Conservation (phyloP, 495 filamentous ascomycete species). For the Penicillium atrosanguineum region DNA sequence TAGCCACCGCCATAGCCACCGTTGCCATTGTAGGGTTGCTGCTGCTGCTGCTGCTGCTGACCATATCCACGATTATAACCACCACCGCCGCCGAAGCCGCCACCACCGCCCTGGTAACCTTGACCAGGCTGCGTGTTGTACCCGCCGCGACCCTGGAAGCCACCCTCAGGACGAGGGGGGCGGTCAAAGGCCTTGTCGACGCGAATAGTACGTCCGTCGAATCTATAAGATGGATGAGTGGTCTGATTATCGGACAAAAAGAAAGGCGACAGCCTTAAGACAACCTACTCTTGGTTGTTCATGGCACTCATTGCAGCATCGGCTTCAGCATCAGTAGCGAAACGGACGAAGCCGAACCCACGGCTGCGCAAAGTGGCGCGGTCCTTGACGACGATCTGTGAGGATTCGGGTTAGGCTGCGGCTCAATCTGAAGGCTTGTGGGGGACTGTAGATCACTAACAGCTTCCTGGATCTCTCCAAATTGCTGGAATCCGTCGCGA, state of each 20-base stretch:
- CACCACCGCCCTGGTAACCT: constrained; percentile 43
- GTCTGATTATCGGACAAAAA: background rate
- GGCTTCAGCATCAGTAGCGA: constrained; percentile 76
- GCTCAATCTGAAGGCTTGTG: constrained; percentile 3
- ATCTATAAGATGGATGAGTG: constrained; percentile 50
- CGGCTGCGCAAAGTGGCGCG: constrained; percentile 93
- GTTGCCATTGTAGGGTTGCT: constrained; percentile 6
- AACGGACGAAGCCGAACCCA: constrained; percentile 96
- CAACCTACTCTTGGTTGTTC: constrained; percentile 89
- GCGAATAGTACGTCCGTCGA: constrained; percentile 92
- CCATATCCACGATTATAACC: constrained; percentile 27
- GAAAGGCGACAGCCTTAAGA: background rate
- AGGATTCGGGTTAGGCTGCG: constrained; percentile 12
- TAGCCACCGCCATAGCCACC: constrained; percentile 26
- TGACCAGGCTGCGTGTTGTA: constrained; percentile 36
- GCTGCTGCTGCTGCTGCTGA: constrained; percentile 9
- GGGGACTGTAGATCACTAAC: constrained; percentile 52
- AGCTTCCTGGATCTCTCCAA: constrained; percentile 86
- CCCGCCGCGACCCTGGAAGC: constrained; percentile 47
- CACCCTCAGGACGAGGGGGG: constrained; percentile 34
- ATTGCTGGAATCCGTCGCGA: constrained; percentile 83
- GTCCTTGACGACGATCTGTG: constrained; percentile 93
- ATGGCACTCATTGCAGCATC: constrained; percentile 75
- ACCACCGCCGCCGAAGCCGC: constrained; percentile 29
- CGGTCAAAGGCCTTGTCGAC: constrained; percentile 94